Conservation (phyloP, 495 filamentous ascomycete species). For the Penicillium odoratum region DNA sequence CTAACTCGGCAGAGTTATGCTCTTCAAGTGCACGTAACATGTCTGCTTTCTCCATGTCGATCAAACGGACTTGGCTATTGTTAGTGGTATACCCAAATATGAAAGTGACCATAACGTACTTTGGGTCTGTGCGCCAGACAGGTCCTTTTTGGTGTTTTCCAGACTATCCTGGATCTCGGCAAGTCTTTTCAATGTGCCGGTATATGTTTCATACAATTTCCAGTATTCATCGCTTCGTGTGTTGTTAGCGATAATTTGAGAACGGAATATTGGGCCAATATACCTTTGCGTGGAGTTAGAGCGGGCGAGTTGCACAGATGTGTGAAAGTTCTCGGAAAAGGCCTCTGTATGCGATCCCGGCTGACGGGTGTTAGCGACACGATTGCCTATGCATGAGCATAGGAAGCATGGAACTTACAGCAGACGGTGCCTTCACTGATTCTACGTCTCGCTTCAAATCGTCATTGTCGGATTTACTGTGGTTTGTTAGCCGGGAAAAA, state of each 20-base stretch:
- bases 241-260: conserved; percentile 19
- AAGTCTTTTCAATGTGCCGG: conserved; percentile 40
- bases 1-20: conserved; percentile 43
- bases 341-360: conserved; percentile 30
- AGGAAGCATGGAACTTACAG: conserved; percentile 19
- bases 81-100: conserved; percentile 25
- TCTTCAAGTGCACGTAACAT: conserved; percentile 49
- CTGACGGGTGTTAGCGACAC: conserved; percentile 19
- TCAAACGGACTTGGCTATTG: conserved; percentile 38
- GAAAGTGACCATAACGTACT: conserved; percentile 29
- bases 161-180: conserved; percentile 43
- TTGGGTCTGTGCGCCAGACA: conserved; percentile 41
- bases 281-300: conserved; percentile 44
- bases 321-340: conserved; percentile 40
- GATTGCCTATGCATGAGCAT: background rate
- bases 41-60: conserved; percentile 51
- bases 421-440: conserved; percentile 33
- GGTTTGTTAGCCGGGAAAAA: conserved; percentile 14
- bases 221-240: conserved; percentile 45
- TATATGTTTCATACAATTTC: conserved; percentile 48
- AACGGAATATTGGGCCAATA: background rate
- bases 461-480: conserved; percentile 46
- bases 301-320: conserved; percentile 38
- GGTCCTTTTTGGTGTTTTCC: conserved; percentile 35
- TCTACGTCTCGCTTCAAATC: conserved; percentile 44